phyloP scores from a whole-genome alignment of 108 stramenopile genomes.

The Nitzschia palea region DNA sequence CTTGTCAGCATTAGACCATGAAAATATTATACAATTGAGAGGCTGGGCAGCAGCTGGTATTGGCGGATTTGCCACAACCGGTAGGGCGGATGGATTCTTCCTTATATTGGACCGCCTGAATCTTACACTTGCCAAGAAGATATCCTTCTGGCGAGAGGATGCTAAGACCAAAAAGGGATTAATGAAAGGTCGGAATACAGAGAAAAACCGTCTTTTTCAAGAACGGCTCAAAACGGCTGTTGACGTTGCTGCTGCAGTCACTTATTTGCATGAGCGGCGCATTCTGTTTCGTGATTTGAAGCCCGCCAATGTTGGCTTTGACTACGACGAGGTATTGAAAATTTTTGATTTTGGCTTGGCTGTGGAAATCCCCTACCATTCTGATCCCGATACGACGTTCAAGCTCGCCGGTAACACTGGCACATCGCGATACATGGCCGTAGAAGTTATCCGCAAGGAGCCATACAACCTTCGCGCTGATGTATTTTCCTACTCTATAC shows the following conservation, averaged over 20 bases:
- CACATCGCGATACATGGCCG: constrained; percentile 95
- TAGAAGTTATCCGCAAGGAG: constrained; percentile 74
- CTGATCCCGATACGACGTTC: constrained; percentile 44
- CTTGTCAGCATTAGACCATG: constrained; percentile 46
- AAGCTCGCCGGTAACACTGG: constrained; percentile 59
- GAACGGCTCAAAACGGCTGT: constrained; percentile 43
- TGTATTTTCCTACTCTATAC: constrained; percentile 80
- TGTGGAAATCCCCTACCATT: constrained; percentile 45
- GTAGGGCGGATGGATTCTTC: constrained; percentile 58
- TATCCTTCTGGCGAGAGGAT: constrained; percentile 48
- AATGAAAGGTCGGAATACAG: constrained; percentile 21
- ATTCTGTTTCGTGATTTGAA: constrained; percentile 64
- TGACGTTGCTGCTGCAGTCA: constrained; percentile 44
- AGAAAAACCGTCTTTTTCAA: constrained; percentile 27
- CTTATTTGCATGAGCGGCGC: constrained; percentile 42
- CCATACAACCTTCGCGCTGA: constrained; percentile 94
- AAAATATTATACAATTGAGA: constrained; percentile 69
- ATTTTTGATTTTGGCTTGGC: constrained; percentile 74
- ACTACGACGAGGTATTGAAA: constrained; percentile 40
- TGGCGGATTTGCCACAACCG: constrained; percentile 43
- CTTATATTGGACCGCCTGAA: constrained; percentile 49
- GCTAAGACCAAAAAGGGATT: constrained; percentile 33
- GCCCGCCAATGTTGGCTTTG: constrained; percentile 66
- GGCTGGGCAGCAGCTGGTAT: constrained; percentile 76
- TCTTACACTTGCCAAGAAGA: constrained; percentile 38